These are phyloP conservation scores for Cyanodermella asteris DNA, from an alignment of 2,329 filamentous ascomycete genomes.

Conservation along the genomic window DNA sequence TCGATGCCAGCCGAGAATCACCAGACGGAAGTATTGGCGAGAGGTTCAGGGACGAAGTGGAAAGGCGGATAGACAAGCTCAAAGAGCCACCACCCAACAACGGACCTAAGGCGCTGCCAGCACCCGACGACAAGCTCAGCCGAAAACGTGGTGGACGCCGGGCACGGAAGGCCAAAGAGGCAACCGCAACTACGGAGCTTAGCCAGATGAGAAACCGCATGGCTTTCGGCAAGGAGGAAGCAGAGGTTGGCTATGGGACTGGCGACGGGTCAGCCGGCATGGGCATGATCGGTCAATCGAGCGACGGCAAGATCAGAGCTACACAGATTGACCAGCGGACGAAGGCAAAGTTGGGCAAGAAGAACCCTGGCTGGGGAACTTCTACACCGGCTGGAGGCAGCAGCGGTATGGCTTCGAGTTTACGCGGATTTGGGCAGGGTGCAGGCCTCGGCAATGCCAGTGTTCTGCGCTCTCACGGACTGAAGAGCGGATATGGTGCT, in stretches of 20 bases:
- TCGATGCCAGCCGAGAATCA: slow-evolving; percentile 65
- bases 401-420: slow-evolving; percentile 47
- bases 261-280: slow-evolving; percentile 71
- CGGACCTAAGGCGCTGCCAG: slow-evolving; percentile 64
- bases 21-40: slow-evolving; percentile 67
- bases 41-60: slow-evolving; percentile 58
- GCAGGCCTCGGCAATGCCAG: slow-evolving; percentile 36
- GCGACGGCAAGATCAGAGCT: slow-evolving; percentile 72
- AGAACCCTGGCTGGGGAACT: slow-evolving; percentile 83
- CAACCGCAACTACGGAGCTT: slow-evolving; percentile 87
- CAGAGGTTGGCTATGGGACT: slow-evolving; percentile 73
- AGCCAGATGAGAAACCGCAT: slow-evolving; percentile 91
- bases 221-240: slow-evolving; percentile 88
- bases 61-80: slow-evolving; percentile 75
- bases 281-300: slow-evolving; percentile 82
- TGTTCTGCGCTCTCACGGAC: slow-evolving; percentile 55
- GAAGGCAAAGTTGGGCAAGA: slow-evolving; percentile 76
- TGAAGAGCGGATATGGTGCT: slow-evolving; percentile 66
- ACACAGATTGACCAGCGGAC: slow-evolving; percentile 85
- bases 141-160: slow-evolving; percentile 78
- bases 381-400: slow-evolving; percentile 38
- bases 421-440: slow-evolving; percentile 53
- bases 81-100: slow-evolving; percentile 83
- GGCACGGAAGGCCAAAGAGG: slow-evolving; percentile 87
- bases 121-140: slow-evolving; percentile 84